Percentiles rank a stretch among this genome's conserved stretches.
Conservation (phyloP, 345 rosid species). For the Dimocarpus longan region DNA sequence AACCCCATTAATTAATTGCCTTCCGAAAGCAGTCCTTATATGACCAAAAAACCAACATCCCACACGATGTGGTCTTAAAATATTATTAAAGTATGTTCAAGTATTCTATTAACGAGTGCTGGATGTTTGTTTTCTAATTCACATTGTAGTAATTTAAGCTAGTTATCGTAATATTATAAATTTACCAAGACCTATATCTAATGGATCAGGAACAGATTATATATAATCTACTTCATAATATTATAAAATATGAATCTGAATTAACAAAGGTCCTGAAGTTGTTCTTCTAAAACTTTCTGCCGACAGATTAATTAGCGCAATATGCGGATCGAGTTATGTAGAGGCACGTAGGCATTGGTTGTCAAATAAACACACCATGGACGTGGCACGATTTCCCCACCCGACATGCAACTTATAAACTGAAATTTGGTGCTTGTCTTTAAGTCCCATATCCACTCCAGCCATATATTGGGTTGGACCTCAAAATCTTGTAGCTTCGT, state of each 20-base stretch:
- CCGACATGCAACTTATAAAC: not conserved
- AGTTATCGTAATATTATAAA: too few species aligned
- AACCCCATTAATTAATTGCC: not conserved
- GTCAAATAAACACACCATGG: not conserved
- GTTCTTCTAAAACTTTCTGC: not conserved
- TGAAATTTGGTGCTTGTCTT: not conserved
- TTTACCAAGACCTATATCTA: too few species aligned
- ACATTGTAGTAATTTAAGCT: too few species aligned
- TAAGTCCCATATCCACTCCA: not conserved
- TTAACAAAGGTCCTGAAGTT: too few species aligned
- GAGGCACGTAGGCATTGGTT: not conserved
- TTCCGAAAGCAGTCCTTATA: not conserved
- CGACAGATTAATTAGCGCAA: constrained; percentile 6
- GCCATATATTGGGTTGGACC: not conserved
- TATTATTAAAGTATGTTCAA: too few species aligned
- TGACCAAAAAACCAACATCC: not conserved
- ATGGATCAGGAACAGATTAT: too few species aligned
- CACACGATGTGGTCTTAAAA: too few species aligned
- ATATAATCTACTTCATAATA: too few species aligned
- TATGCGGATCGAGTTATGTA: not conserved
- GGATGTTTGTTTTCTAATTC: not conserved
- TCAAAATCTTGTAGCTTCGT: not conserved
- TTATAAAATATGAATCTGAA: too few species aligned
- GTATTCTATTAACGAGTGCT: not conserved
- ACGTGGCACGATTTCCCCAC: not conserved